Base-by-base conservation (phyloP, 176 grass and related monocot species). In the Oryza longistaminata region DNA sequence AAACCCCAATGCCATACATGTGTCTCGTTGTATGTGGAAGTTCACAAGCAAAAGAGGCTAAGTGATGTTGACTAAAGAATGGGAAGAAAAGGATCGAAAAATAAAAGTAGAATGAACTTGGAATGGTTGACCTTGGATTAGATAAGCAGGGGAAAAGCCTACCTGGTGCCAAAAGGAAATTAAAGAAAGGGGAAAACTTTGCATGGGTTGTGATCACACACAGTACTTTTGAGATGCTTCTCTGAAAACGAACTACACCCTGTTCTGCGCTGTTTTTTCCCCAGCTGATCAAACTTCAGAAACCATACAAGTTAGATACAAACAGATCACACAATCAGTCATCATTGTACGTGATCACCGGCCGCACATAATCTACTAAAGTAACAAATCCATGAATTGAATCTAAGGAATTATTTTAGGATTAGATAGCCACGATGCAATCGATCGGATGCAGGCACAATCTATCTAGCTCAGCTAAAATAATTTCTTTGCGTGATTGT, bases 21-120 rank as follows among this genome's bases (percentile, higher is more conserved):
- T 81, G 22, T 15, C 31, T 19, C 43, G 19, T 15, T 74, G 42
- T n/a, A 42, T 24, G 67, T 43, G 44, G 71, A 87, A 64, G 58
- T 53, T 6, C 22, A 12, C 7, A n/a, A 37, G 71, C 42, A 73
- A 86, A 75, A 75, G 62, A 33, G 62, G 14, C 33, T 2, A 33
- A 33, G 25, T 15, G 85, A 82, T 48, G 78, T 75, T 35, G 71
- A 82, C 60, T 42, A 61, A 60, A 76, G 64, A 82, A 87, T 70
- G 11, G 31, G 71, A 13, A 35, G 71, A 26, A 25, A 75, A 82
- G 21, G 21, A 42, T 16, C 31, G 25, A 8, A 22, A 46, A 87
- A 75, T 52, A 68, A 74, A 87, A 68, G 85, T 69, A 64, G 60
- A 46, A 46, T 61, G 62, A 68, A 70, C 71, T 8, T 19, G 78